Evolutionary conservation across 2,329 filamentous ascomycete genomes (phyloP).

Genomic region (Talaromyces albobiverticillius): DNA sequence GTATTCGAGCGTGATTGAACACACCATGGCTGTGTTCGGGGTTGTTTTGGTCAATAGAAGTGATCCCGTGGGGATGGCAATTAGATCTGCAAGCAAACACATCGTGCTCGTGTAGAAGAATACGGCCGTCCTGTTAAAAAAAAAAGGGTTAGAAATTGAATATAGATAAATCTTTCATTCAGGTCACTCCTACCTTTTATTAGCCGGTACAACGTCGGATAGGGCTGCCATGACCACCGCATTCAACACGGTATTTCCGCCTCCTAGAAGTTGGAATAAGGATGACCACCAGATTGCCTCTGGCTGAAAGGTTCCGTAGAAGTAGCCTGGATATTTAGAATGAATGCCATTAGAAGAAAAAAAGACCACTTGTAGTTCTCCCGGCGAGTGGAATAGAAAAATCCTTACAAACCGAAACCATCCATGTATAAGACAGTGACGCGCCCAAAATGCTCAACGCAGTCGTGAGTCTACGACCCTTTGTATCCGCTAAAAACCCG

Average conservation of each 20-base stretch:
- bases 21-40: neutral
- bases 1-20: neutral
- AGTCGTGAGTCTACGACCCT: neutral
- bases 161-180: too few species aligned
- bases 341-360: too few species aligned
- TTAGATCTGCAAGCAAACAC: neutral
- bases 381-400: too few species aligned
- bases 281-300: neutral
- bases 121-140: neutral
- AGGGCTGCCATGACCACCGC: slow-evolving; percentile 1
- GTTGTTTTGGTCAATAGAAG: neutral
- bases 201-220: neutral
- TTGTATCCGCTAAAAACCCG: neutral
- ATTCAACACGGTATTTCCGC: neutral
- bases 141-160: neutral
- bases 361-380: too few species aligned
- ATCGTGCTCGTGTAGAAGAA: slow-evolving; percentile 3
- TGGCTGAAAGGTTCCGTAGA: slow-evolving; percentile 5
- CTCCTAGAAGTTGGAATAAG: neutral
- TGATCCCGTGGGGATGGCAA: neutral
- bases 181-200: neutral
- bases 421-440: neutral
- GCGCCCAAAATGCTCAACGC: neutral
- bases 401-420: neutral
- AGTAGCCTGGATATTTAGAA: slow-evolving; percentile 2